Evolutionary conservation across 129 eudicot species (phyloP).

Genomic region (sunflower (Helianthus annuus)): HanXRQr2.0-SUNRISE NC_035441.2:161236591-161237090

Average conservation of each 20-base stretch:
- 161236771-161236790: constrained; percentile 52
- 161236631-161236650: constrained; percentile 52
- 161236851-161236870: constrained; percentile 1
- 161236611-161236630: constrained; percentile 38
- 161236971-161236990: constrained; percentile 29
- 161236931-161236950: constrained; percentile 37
- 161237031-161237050: constrained; percentile 34
- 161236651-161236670: constrained; percentile 29
- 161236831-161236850: constrained; percentile 9
- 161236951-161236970: constrained; percentile 41
- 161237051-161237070: constrained; percentile 50
- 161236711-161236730: constrained; percentile 42
- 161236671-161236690: constrained; percentile 25
- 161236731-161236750: constrained; percentile 49
- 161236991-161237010: constrained; percentile 12
- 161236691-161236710: constrained; percentile 20
- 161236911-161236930: not conserved
- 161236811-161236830: constrained; percentile 36
- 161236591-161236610: constrained; percentile 28
- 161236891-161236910: too few species aligned
- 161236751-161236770: constrained; percentile 43
- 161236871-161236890: not conserved
- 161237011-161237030: constrained; percentile 1
- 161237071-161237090: constrained; percentile 46
- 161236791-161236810: constrained; percentile 43